Evolutionary conservation across 2,329 filamentous ascomycete genomes (phyloP).

Genomic region (Paraphoma sp.): DNA sequence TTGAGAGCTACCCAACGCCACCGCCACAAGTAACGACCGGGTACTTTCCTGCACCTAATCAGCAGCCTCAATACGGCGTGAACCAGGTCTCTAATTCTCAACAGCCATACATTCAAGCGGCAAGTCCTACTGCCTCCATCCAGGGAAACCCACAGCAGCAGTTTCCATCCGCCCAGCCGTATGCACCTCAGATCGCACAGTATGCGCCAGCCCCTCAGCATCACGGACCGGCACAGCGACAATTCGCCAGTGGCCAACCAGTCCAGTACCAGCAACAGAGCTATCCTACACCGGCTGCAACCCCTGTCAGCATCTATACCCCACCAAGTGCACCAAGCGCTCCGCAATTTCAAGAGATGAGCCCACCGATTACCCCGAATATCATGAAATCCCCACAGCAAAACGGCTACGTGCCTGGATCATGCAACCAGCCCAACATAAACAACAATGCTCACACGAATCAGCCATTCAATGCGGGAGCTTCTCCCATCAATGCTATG

Average conservation of each 20-base stretch:
- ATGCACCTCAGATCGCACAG: background rate
- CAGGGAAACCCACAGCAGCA: background rate
- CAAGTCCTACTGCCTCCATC: background rate
- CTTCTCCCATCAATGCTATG: background rate
- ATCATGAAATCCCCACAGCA: background rate
- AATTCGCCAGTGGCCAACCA: background rate
- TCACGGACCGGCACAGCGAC: background rate
- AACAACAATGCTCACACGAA: background rate
- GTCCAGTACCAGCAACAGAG: background rate
- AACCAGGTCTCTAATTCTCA: background rate
- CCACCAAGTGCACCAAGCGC: background rate
- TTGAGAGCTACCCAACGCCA: constrained; percentile 2
- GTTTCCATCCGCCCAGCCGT: background rate
- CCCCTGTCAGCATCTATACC: background rate
- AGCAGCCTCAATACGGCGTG: background rate
- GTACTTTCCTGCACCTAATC: background rate
- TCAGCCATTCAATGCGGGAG: background rate
- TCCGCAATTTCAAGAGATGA: background rate
- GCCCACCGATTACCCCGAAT: background rate
- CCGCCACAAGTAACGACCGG: constrained; percentile 1
- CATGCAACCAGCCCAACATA: background rate
- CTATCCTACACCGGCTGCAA: background rate
- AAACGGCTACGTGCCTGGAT: background rate
- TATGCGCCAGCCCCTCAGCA: background rate
- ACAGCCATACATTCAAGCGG: background rate